Evolutionary conservation across 257 asterid genomes (phyloP).

Genomic region (Solanum sitiens): DNA sequence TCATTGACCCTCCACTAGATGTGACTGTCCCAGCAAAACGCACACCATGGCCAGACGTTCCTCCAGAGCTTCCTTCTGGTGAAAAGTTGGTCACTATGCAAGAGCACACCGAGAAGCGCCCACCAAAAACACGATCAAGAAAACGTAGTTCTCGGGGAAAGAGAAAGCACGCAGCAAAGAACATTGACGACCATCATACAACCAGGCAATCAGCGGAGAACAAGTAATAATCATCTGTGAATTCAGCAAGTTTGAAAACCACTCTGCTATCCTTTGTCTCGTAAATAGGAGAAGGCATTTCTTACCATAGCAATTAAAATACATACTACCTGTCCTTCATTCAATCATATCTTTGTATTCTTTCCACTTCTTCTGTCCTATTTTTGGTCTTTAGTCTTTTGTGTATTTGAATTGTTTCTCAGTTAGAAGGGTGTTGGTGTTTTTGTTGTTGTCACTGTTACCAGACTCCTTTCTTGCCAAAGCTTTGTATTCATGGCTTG

Average conservation of each 20-base stretch:
- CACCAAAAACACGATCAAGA: constrained; percentile 44
- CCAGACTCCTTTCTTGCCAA: not conserved
- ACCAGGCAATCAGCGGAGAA: constrained; percentile 30
- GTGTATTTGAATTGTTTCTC: not conserved
- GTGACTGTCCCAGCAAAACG: constrained; percentile 83
- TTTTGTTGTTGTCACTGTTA: not conserved
- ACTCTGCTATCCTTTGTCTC: constrained; percentile 6
- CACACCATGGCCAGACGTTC: constrained; percentile 98
- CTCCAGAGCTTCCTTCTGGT: constrained; percentile 64
- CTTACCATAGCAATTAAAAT: constrained; percentile 28
- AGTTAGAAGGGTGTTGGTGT: not conserved
- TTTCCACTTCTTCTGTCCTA: not conserved
- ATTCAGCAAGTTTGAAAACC: constrained; percentile 12
- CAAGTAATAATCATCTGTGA: constrained; percentile 29
- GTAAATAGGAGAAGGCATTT: constrained; percentile 28
- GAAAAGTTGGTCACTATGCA: constrained; percentile 31
- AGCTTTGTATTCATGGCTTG: not conserved
- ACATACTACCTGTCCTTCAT: constrained; percentile 8
- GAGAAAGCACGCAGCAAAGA: constrained; percentile 51
- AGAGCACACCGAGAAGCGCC: constrained; percentile 41
- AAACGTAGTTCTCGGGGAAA: constrained; percentile 63
- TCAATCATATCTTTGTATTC: constrained; percentile 7
- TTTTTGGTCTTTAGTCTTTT: not conserved
- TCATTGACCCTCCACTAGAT: constrained; percentile 75
- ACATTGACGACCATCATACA: constrained; percentile 33